Percentiles rank a stretch among this genome's conserved stretches.
phyloP scores from a whole-genome alignment of 208 protist genomes.

The Strigomonas culicis region DNA sequence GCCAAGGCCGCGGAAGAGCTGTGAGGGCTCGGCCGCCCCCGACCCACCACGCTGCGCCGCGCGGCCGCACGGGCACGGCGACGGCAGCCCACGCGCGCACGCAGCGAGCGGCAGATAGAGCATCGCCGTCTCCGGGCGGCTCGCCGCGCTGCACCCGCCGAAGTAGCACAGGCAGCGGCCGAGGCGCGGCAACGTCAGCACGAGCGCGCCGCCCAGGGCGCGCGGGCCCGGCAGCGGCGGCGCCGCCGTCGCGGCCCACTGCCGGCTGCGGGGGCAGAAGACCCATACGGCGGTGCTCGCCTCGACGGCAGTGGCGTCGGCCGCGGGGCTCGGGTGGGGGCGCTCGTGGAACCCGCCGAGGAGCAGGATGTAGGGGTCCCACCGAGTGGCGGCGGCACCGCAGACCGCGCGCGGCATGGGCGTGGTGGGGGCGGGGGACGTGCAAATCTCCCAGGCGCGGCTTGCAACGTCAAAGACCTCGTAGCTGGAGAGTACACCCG shows the following conservation, averaged over 20 bases:
- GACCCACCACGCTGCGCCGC: neutral
- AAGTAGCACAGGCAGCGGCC: conserved; percentile 45
- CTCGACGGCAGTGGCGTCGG: conserved; percentile 24
- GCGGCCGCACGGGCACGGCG: neutral
- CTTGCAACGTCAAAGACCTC: conserved; percentile 34
- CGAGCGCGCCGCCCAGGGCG: conserved; percentile 29
- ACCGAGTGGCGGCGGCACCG: conserved; percentile 22
- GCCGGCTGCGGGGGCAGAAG: conserved; percentile 27
- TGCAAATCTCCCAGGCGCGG: conserved; percentile 22
- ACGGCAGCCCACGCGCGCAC: conserved; percentile 4
- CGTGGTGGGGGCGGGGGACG: neutral
- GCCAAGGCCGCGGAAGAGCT: conserved; percentile 25
- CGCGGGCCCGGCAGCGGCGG: conserved; percentile 34
- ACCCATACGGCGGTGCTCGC: conserved; percentile 45
- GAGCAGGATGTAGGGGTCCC: conserved; percentile 28
- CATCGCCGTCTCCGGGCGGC: conserved; percentile 43
- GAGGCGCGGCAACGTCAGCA: conserved; percentile 30
- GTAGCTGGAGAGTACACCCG: conserved; percentile 36
- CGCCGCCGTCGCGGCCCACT: conserved; percentile 20
- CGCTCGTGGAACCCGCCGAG: conserved; percentile 29
- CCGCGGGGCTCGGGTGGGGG: conserved; percentile 28
- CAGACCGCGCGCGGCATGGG: conserved; percentile 30
- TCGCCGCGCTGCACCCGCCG: conserved; percentile 35
- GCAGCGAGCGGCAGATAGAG: conserved; percentile 38
- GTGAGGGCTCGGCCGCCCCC: conserved; percentile 1